Base-by-base conservation (phyloP, 805 yeast species). In the Lipomyces chichibuensis region DNA sequence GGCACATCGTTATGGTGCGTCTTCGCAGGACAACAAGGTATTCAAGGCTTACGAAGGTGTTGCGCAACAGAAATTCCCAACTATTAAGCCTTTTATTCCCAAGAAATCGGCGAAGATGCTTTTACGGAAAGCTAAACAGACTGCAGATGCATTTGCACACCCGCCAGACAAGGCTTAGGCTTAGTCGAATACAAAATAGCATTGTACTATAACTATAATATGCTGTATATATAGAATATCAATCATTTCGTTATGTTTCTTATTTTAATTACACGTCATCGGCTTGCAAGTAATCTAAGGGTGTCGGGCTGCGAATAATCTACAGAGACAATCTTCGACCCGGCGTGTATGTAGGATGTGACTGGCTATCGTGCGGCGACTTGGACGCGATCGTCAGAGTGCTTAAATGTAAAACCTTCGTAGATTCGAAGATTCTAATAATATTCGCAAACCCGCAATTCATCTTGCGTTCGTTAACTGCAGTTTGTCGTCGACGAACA, bases 81-180 rank as follows among this genome's bases (percentile, higher is more conserved):
- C 84, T n/a, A 85, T 91, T 8, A 82, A 83, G 77, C 88, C 90
- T 25, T 90, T 86, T 73, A 80, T 88, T n/a, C 85, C 91, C 56
- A 83, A 80, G 73, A 77, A 76, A n/a, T 59, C 60, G 3, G 69
- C 56, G 4, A 54, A 60, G 57, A 29, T 27, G 53, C 51, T 67
- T 32, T 52, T 37, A 29, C 60, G 60, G 13, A 43, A 43, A n/a
- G 49, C 49, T 17, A n/a, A 17, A n/a, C 49, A 43, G 49, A 43
- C 49, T 17, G 49, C n/a, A 9, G 9, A 17, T 7, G 49, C 23
- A 8, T 43, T 43, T 43, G 23, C 25, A 6, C 9, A 17, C 11
- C 25, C n/a, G 49, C 13, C 20, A 2, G 11, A 43, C 2, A 43
- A 17, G 25, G 49, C 49, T 17, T 43, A 43, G 49, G 49, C 20